Evolutionary conservation across 306 rosid species (phyloP).

Genomic region (Malus fusca): DNA sequence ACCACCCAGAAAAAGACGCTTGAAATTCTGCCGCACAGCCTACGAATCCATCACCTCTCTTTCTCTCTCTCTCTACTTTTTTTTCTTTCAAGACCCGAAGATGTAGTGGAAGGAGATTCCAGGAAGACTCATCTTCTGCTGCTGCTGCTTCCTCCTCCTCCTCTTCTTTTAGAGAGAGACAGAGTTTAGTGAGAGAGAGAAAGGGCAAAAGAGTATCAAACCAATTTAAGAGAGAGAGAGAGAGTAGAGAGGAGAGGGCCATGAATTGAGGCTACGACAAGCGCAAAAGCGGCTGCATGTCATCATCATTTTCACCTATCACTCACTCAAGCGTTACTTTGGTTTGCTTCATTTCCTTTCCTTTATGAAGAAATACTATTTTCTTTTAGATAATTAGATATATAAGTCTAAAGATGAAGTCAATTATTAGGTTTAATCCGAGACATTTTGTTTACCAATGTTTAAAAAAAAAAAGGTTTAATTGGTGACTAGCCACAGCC

Average conservation of each 20-base stretch:
- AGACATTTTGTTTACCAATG: no score
- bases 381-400: no score
- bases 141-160: background rate
- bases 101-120: slow-evolving; percentile 35
- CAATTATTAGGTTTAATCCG: no score
- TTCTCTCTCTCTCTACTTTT: background rate
- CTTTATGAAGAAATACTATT: no score
- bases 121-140: slow-evolving; percentile 15
- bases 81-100: slow-evolving; percentile 15
- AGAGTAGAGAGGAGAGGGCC: background rate
- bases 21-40: slow-evolving; percentile 38
- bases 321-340: background rate
- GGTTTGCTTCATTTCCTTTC: background rate
- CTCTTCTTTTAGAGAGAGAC: background rate
- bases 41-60: slow-evolving; percentile 42
- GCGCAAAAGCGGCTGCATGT: slow-evolving; percentile 40
- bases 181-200: background rate
- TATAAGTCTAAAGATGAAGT: no score
- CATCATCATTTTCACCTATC: slow-evolving; percentile 10
- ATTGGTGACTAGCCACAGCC: no score
- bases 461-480: no score
- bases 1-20: slow-evolving; percentile 45
- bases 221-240: background rate
- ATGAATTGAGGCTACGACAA: background rate
- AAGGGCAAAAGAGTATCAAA: background rate